These are phyloP conservation scores for Erodium texanum DNA, from an alignment of 441 rosid species.

Conservation along the genomic window DNA sequence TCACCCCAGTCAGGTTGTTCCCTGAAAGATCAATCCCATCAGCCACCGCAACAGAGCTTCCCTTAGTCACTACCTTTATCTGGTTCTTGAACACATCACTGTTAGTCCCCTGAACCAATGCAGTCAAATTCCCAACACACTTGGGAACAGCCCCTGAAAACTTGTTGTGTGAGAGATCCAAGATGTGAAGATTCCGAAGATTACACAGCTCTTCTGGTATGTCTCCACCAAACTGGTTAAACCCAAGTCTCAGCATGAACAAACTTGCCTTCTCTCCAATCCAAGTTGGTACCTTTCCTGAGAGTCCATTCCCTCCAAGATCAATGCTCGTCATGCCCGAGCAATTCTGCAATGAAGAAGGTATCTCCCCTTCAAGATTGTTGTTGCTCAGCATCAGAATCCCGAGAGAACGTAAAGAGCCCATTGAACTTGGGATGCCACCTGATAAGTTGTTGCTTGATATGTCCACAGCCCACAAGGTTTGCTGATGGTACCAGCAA, in stretches of 20 bases:
- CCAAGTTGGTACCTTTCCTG: conserved; percentile 25
- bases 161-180: conserved; percentile 37
- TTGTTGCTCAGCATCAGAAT: conserved; percentile 43
- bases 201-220: conserved; percentile 29
- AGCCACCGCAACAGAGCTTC: conserved; percentile 24
- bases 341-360: conserved; percentile 48
- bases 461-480: conserved; percentile 38
- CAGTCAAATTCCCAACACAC: conserved; percentile 42
- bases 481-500: conserved; percentile 32
- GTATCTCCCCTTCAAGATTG: conserved; percentile 39
- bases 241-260: conserved; percentile 20
- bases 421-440: conserved; percentile 37
- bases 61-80: conserved; percentile 30
- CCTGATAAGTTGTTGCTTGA: conserved; percentile 47
- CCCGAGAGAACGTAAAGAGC: conserved; percentile 36
- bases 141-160: conserved; percentile 38
- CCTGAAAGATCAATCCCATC: conserved; percentile 39
- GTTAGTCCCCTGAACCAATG: conserved; percentile 21
- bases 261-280: conserved; percentile 22
- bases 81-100: conserved; percentile 31
- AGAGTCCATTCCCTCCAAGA: conserved; percentile 24
- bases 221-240: conserved; percentile 32
- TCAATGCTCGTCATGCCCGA: conserved; percentile 38
- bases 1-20: conserved; percentile 38
- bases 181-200: conserved; percentile 30